A percentile compares a stretch with the other conserved stretches of the same genome.
phyloP scores from a whole-genome alignment of 371 early-diverging fungal genomes.

The Saksenaea vasiformis region DNA sequence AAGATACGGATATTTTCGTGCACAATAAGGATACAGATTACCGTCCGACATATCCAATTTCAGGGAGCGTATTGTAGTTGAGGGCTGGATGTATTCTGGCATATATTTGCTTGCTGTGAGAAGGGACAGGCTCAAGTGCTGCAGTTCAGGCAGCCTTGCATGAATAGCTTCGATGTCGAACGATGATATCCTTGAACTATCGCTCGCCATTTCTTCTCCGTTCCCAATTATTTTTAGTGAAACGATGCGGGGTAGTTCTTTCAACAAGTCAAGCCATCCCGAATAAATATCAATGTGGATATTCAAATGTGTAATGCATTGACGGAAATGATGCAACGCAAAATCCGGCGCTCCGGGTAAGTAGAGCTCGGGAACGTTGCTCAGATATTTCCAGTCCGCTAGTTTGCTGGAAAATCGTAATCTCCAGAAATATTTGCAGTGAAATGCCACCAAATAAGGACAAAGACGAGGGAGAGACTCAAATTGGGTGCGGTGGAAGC shows the following conservation, averaged over 20 bases:
- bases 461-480: neutral
- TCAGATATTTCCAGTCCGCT: neutral
- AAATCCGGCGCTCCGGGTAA: neutral
- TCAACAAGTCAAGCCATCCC: neutral
- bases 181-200: neutral
- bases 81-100: neutral
- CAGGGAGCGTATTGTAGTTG: neutral
- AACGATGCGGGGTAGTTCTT: neutral
- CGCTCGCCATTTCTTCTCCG: neutral
- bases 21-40: neutral
- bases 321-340: neutral
- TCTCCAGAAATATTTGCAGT: neutral
- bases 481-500: neutral
- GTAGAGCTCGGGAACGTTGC: neutral
- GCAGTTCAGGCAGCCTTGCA: neutral
- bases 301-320: neutral
- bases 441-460: neutral
- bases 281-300: neutral
- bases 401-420: neutral
- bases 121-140: neutral
- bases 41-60: neutral
- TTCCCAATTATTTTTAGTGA: neutral
- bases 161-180: neutral
- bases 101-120: neutral
- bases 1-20: neutral